Conservation (phyloP, 192 early-diverging fungal species). For the Entomortierella lignicola region DNA sequence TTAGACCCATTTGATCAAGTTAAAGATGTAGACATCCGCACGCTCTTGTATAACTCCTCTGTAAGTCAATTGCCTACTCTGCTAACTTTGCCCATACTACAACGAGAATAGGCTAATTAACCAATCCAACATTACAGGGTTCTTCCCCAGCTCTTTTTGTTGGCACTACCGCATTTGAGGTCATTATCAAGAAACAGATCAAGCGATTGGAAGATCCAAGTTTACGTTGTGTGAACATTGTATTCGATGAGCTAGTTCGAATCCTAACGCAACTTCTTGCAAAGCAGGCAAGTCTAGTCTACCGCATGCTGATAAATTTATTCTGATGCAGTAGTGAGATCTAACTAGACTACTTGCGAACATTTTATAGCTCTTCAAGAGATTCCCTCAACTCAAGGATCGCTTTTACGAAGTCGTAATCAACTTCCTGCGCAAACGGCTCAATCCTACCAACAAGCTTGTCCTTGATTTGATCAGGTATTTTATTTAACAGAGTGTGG, state of each 20-base stretch:
- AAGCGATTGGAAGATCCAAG: conserved; percentile 97
- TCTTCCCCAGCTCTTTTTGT: conserved; percentile 98
- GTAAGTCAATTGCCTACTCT: conserved; percentile 45
- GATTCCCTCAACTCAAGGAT: conserved; percentile 95
- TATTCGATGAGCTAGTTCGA: conserved; percentile 98
- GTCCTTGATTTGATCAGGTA: conserved; percentile 85
- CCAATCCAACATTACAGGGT: conserved; percentile 63
- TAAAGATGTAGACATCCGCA: conserved; percentile 99
- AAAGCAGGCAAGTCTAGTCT: conserved; percentile 69
- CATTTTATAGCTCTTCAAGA: conserved; percentile 78
- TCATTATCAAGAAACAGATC: conserved; percentile 99
- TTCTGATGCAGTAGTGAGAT: not conserved
- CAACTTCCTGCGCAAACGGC: conserved; percentile 90
- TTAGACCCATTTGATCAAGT: conserved; percentile 99
- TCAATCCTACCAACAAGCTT: conserved; percentile 95
- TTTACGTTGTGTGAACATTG: conserved; percentile 93
- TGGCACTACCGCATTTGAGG: conserved; percentile 97
- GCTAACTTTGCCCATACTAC: not conserved
- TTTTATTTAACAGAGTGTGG: too few species aligned
- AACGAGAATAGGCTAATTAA: too few species aligned
- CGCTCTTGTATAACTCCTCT: conserved; percentile 98
- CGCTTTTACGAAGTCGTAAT: conserved; percentile 94
- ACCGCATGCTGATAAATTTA: too few species aligned
- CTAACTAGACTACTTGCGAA: not conserved
- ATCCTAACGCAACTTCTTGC: conserved; percentile 92